Base-by-base conservation (phyloP, 2,329 filamentous ascomycete species). In the Xylariaceae sp. region DNA sequence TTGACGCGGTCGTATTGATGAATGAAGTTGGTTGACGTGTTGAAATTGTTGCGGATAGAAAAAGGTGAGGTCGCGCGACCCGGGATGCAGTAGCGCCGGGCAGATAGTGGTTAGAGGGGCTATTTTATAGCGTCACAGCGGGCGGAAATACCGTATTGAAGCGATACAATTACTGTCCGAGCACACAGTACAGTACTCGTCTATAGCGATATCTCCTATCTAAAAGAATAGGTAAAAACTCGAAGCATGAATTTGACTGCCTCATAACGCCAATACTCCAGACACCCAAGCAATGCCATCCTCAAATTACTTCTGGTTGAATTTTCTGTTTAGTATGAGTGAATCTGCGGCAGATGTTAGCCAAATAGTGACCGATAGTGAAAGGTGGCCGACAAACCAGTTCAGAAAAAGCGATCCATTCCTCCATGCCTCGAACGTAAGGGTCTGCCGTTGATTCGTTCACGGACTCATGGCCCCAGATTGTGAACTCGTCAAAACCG, bases 391-490 rank as follows among this genome's bases (percentile, higher is more conserved):
- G 15, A 11, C 59, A 17, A 52, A 91, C 88, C 72, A 82, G 80
- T 64, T 87, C 83, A 9, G 91, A 84, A 71, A 92, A 84, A 9
- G 79, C 78, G 59, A 95, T 78, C 91, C 92, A 96, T 73, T 96
- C 92, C 65, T 87, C 82, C 49, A 96, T 76, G 0, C 88, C 85
- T 71, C 88, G 87, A 3, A 90, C 78, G 71, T 91, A 94, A 1
- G 82, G 78, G 73, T 96, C 90, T 4, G 76, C 75, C 34, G 78
- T 78, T 0, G 79, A 78, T 61, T 88, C 85, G 4, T 85, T 85
- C 53, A 83, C 67, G 0, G 76, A 73, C 65, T 94, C 92, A 72
- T 96, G 92, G 0, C 83, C 87, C 92, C 92, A 97, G n/a, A 96
- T 80, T 2, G 90, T 75, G 54, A 96, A 72, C 57, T 88, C 80